These are phyloP conservation scores for Claviceps citrina DNA, from an alignment of 2,329 filamentous ascomycete genomes.

Conservation along the genomic window DNA sequence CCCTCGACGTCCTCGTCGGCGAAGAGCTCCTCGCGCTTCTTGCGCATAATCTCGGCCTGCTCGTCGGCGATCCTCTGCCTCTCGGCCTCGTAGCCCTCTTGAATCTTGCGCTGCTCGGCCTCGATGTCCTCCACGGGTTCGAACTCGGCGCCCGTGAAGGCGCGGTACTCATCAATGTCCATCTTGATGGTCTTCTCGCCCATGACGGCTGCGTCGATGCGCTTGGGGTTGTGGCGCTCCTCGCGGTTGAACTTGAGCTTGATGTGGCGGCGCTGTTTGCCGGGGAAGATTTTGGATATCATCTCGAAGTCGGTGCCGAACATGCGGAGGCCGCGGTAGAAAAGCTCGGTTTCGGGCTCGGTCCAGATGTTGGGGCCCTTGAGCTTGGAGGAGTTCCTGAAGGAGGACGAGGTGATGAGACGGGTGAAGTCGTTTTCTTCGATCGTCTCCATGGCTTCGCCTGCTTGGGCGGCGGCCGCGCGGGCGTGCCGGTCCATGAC, in stretches of 20 bases:
- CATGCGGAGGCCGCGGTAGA: constrained; percentile 59
- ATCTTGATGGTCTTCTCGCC: constrained; percentile 42
- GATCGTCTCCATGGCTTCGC: constrained; percentile 43
- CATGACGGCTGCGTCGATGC: constrained; percentile 48
- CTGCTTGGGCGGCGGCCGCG: constrained; percentile 32
- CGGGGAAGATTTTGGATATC: constrained; percentile 61
- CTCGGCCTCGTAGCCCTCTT: constrained; percentile 30
- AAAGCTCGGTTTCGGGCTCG: constrained; percentile 54
- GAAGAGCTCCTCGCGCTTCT: constrained; percentile 34
- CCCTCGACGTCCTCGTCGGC: constrained; percentile 24
- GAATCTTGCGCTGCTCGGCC: constrained; percentile 35
- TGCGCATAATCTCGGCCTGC: constrained; percentile 30
- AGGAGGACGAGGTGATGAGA: constrained; percentile 53
- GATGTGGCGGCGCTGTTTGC: constrained; percentile 55
- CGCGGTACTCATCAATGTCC: constrained; percentile 45
- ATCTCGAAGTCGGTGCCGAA: constrained; percentile 76
- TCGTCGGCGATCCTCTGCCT: constrained; percentile 28
- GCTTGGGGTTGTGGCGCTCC: constrained; percentile 48
- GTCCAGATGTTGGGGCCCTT: constrained; percentile 54
- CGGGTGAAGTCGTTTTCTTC: constrained; percentile 69
- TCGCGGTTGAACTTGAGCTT: constrained; percentile 75
- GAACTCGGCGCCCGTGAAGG: constrained; percentile 36
- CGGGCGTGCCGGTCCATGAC: constrained; percentile 53
- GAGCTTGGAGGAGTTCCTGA: constrained; percentile 44
- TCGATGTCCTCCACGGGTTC: constrained; percentile 40